Evolutionary conservation across 306 rosid species (phyloP).

Genomic region (Vicia sativa): DNA sequence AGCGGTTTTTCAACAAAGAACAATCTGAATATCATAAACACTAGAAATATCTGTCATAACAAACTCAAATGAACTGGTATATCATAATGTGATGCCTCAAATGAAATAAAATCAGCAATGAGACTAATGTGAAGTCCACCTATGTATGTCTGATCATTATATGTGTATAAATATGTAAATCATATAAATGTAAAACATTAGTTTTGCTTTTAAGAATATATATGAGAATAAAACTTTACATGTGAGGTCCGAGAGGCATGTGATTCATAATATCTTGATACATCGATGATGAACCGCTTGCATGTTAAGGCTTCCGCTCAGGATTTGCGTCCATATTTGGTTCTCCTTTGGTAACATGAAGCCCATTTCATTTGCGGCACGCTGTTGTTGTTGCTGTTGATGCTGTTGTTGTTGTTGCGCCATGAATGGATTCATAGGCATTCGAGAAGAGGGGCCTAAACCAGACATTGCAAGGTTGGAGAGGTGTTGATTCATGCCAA

Average conservation of each 20-base stretch:
- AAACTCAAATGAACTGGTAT: not conserved
- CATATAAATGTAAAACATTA: slow-evolving; percentile 31
- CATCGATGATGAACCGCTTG: slow-evolving; percentile 64
- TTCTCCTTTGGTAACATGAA: slow-evolving; percentile 82
- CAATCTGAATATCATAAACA: not conserved
- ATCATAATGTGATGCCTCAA: slow-evolving; percentile 36
- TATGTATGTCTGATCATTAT: slow-evolving; percentile 42
- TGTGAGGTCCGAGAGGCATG: slow-evolving; percentile 92
- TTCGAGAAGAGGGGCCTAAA: slow-evolving; percentile 50
- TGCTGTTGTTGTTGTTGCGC: slow-evolving; percentile 39
- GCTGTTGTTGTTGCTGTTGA: slow-evolving; percentile 29
- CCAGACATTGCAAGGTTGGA: slow-evolving; percentile 72
- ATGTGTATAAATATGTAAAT: slow-evolving; percentile 33
- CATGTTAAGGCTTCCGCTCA: slow-evolving; percentile 43
- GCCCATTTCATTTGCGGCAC: slow-evolving; percentile 59
- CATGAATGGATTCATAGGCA: slow-evolving; percentile 71
- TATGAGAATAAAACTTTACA: slow-evolving; percentile 48
- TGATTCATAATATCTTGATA: slow-evolving; percentile 85
- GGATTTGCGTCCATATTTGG: slow-evolving; percentile 66
- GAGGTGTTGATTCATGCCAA: slow-evolving; percentile 73
- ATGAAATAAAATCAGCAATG: slow-evolving; percentile 4
- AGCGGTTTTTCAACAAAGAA: not conserved
- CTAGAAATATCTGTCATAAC: not conserved
- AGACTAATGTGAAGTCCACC: slow-evolving; percentile 32
- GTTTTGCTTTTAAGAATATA: slow-evolving; percentile 49